Conservation (phyloP, 306 rosid genomes). For the Pterocarpus santalinus region DNA sequence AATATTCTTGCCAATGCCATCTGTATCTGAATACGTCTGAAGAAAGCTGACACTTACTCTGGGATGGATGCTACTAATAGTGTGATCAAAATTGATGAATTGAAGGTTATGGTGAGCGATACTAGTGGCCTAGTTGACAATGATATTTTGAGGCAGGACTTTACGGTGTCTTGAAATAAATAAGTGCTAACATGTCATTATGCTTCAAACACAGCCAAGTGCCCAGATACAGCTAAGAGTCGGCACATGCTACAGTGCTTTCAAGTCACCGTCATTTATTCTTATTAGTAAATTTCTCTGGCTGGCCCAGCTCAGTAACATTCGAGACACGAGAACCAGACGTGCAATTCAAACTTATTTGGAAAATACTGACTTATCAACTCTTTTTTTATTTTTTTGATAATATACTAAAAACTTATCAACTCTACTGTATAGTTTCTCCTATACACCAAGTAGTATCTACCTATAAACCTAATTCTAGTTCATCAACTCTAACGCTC, state of each 20-base stretch:
- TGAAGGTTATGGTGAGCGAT: neutral
- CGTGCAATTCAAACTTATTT: neutral
- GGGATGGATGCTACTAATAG: neutral
- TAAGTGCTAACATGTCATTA: neutral
- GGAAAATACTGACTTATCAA: too few relatives aligned
- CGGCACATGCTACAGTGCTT: neutral
- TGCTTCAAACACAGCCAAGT: neutral
- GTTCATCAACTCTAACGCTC: neutral
- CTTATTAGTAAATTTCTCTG: neutral
- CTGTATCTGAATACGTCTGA: too few relatives aligned
- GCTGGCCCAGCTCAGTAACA: neutral
- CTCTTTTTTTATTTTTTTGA: too few relatives aligned
- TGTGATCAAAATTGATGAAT: neutral
- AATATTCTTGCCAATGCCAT: too few relatives aligned
- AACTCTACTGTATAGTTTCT: neutral
- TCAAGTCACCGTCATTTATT: conserved; percentile 23
- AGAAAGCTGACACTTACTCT: too few relatives aligned
- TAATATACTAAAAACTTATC: too few relatives aligned
- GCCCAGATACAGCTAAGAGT: neutral
- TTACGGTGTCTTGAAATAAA: too few relatives aligned
- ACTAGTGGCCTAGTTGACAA: neutral
- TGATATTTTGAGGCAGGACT: too few relatives aligned
- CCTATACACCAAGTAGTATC: neutral
- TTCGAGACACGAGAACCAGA: neutral
- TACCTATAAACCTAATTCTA: neutral